Evolutionary conservation across 768 basidiomycete genomes (phyloP), one percentile per base, ranked within the genome.

Genomic region (Tephrocybe sp.): DNA sequence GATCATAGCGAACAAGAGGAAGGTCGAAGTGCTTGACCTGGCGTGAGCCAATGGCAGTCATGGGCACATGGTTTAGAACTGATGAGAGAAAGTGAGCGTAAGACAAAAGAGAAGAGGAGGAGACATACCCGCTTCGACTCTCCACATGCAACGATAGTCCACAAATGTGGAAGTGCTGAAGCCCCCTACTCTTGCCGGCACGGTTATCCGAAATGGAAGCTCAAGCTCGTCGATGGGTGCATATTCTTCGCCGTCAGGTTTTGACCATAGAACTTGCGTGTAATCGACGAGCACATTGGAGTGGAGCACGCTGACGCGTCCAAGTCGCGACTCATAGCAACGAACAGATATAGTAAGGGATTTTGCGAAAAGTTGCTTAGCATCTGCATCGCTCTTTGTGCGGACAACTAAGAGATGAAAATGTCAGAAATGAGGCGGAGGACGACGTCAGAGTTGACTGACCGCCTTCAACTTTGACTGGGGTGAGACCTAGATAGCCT

Each of bases 401-500:
- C 82, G 76, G 32, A 92, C 85, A 62, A 85, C 82, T 88, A 41
- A 14, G 41, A 12, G 45, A 45, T 36, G 26, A 3, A 26, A 4
- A 44, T 43, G 56, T 49, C 30, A 57, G 51, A 17, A 46, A 5
- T 12, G n/a, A 51, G 8, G 56, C 54, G 39, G 50, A 26, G 39
- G 53, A 40, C 20, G 39, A 12, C 38, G 52, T 45, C 39, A 53
- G 19, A 39, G 40, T 3, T 41, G 16, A 76, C 82, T 59, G 51
- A 84, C 85, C 68, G 67, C 91, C 91, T 71, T 90, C 86, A 60
- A 90, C 79, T 61, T 78, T 80, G 69, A 92, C 72, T 49, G 86
- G 83, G 39, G 88, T 91, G 62, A 93, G 77, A 57, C 88, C 91
- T 57, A 92, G 83, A 69, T 83, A 86, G 63, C 91, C 91, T 48